Evolutionary conservation across 169 alveolate species (phyloP).

Genomic region (Theileria annulata): DNA sequence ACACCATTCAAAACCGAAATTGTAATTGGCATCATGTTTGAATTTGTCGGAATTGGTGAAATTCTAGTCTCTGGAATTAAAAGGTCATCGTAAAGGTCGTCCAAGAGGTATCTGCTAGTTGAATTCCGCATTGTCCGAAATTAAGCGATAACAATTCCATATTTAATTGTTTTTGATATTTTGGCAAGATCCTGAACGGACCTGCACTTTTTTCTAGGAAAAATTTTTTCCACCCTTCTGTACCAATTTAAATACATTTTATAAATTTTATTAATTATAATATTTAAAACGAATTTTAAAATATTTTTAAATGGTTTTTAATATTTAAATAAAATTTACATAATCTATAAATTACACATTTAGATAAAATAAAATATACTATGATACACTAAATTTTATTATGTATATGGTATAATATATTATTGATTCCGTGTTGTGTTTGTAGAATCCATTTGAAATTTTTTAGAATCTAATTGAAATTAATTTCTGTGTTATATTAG

Average conservation of each 20-base stretch:
- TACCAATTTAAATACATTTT: neutral
- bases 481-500: neutral
- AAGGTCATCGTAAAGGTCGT: slow-evolving; percentile 19
- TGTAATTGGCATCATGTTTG: slow-evolving; percentile 25
- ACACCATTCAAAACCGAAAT: slow-evolving; percentile 18
- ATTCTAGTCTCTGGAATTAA: slow-evolving; percentile 7
- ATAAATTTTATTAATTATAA: too few relatives aligned
- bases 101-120: slow-evolving; percentile 43
- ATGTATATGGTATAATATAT: neutral
- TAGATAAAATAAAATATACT: too few relatives aligned
- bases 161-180: slow-evolving; percentile 14
- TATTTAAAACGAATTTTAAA: too few relatives aligned
- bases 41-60: slow-evolving; percentile 44
- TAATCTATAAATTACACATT: too few relatives aligned
- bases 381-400: too few relatives aligned
- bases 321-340: too few relatives aligned
- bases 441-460: neutral
- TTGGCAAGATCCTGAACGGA: neutral
- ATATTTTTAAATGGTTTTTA: too few relatives aligned
- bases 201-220: neutral
- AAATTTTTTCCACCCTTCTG: neutral
- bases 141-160: slow-evolving; percentile 46
- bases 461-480: neutral
- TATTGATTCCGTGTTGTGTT: neutral
- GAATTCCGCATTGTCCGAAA: slow-evolving; percentile 65